Conservation (phyloP, 2,329 filamentous ascomycete genomes). For the Botrytis medusae region DNA sequence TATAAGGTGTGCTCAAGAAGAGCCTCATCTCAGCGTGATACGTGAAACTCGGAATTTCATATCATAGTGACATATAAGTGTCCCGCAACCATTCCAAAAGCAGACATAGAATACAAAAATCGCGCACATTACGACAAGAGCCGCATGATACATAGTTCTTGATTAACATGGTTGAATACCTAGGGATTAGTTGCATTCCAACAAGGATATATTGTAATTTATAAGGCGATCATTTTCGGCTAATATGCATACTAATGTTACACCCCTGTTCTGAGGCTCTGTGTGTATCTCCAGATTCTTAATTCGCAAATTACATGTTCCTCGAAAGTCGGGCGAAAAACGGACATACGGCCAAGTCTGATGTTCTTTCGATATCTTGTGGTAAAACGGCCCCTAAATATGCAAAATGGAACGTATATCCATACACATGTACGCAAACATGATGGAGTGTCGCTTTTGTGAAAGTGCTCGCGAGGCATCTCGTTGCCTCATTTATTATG, state of each 20-base stretch:
- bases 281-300: not conserved
- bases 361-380: not conserved
- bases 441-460: not conserved
- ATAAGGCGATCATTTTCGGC: not conserved
- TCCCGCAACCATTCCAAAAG: not conserved
- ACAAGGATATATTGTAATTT: not conserved
- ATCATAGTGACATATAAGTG: not conserved
- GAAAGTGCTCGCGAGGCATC: not conserved
- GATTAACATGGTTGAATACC: not conserved
- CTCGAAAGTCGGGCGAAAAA: not conserved
- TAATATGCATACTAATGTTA: not conserved
- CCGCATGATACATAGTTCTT: not conserved
- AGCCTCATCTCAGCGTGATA: not conserved
- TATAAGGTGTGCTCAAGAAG: not conserved
- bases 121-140: not conserved
- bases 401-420: not conserved
- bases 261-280: not conserved
- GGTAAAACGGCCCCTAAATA: not conserved
- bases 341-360: not conserved
- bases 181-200: not conserved
- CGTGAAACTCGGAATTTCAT: not conserved
- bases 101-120: not conserved
- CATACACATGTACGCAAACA: not conserved
- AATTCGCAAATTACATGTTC: not conserved
- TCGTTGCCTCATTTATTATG: constrained; percentile 3